phyloP scores from a whole-genome alignment of 1,284 basidiomycete genomes.

The Cutaneotrichosporon sp. region DNA sequence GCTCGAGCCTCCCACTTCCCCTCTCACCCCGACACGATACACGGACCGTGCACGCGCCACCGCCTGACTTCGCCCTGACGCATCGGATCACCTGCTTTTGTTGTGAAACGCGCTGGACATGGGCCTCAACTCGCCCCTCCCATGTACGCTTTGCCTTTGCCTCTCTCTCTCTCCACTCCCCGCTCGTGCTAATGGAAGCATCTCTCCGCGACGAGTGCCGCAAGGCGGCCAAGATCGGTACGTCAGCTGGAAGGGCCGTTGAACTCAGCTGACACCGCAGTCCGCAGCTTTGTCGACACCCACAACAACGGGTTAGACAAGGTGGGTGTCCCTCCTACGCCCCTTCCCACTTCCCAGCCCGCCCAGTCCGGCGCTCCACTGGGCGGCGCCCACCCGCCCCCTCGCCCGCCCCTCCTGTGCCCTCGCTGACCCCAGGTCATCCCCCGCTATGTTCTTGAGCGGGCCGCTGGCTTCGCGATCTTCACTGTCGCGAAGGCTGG shows the following conservation, averaged over 20 bases:
- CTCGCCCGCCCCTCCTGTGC: too few relatives aligned
- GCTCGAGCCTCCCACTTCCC: not conserved
- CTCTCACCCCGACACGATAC: not conserved
- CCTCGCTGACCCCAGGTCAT: conserved; percentile 45
- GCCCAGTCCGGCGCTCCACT: not conserved
- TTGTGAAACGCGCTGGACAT: conserved; percentile 23
- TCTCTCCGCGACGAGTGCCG: conserved; percentile 57
- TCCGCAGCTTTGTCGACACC: conserved; percentile 53
- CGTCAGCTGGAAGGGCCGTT: conserved; percentile 10
- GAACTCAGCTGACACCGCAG: conserved; percentile 18
- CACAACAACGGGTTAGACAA: conserved; percentile 55
- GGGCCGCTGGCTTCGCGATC: conserved; percentile 59
- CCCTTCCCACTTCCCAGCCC: not conserved
- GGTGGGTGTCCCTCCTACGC: conserved; percentile 26
- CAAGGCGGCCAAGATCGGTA: conserved; percentile 59
- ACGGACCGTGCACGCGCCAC: not conserved
- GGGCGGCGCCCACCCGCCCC: not conserved
- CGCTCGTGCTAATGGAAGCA: conserved; percentile 27
- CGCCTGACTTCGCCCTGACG: not conserved
- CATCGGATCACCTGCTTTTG: not conserved
- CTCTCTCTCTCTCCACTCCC: conserved; percentile 3
- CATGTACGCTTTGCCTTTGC: conserved; percentile 39
- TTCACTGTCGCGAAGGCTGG: conserved; percentile 61
- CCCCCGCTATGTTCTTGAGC: conserved; percentile 49
- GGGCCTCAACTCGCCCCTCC: conserved; percentile 52